Conservation (phyloP, 1,284 basidiomycete species). For the Cutaneotrichosporon daszewskae region DNA sequence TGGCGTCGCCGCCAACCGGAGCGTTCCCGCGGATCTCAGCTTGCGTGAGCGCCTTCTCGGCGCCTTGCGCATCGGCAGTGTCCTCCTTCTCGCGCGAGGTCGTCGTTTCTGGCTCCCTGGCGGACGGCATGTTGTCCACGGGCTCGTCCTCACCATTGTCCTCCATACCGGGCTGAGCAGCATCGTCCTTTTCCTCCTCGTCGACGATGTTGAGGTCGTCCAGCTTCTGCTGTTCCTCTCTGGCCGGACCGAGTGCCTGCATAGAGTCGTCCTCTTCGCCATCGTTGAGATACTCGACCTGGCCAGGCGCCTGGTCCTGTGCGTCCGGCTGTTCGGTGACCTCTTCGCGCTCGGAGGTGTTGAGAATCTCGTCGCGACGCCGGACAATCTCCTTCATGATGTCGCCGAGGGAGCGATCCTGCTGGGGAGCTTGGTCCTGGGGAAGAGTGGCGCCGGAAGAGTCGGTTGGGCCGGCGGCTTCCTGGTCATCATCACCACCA, state of each 20-base stretch:
- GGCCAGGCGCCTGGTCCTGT: slow-evolving; percentile 53
- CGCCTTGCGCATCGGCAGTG: slow-evolving; percentile 17
- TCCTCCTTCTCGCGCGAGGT: slow-evolving; percentile 18
- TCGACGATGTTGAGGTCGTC: slow-evolving; percentile 72
- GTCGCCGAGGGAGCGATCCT: slow-evolving; percentile 79
- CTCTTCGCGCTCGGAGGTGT: slow-evolving; percentile 50
- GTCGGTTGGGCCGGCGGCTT: slow-evolving; percentile 38
- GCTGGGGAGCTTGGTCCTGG: slow-evolving; percentile 49
- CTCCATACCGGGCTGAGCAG: slow-evolving; percentile 13
- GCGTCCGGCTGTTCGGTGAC: slow-evolving; percentile 34
- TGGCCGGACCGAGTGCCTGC: slow-evolving; percentile 85
- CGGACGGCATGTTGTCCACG: slow-evolving; percentile 10
- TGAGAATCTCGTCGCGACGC: slow-evolving; percentile 77
- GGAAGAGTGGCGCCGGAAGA: slow-evolving; percentile 37
- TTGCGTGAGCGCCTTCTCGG: slow-evolving; percentile 47
- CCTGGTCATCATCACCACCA: slow-evolving; percentile 33
- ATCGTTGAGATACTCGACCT: slow-evolving; percentile 76
- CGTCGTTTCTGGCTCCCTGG: slow-evolving; percentile 14
- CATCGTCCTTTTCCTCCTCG: slow-evolving; percentile 42
- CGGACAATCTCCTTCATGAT: slow-evolving; percentile 76
- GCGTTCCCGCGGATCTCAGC: slow-evolving; percentile 37
- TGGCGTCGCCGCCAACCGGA: slow-evolving; percentile 24
- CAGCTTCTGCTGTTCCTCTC: slow-evolving; percentile 72
- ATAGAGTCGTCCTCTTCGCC: slow-evolving; percentile 64
- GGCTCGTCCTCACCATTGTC: slow-evolving; percentile 19